Base-by-base conservation (phyloP, 257 asterid genomes). In the Penstemon eatonii region DNA sequence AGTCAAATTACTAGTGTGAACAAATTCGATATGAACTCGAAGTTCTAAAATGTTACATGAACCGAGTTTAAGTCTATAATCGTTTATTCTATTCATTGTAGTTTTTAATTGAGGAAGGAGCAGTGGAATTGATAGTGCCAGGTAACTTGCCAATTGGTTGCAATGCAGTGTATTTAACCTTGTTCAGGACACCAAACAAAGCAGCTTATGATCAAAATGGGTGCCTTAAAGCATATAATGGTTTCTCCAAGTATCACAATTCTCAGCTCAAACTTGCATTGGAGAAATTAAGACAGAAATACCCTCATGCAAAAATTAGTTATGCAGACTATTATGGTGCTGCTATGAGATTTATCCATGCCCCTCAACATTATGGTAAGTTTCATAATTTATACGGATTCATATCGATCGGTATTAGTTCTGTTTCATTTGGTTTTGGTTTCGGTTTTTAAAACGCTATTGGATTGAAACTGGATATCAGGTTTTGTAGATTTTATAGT, bases 101-200 rank as follows among this genome's bases (percentile, higher is more conserved):
- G 97, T 37, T 51, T 47, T 76, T 91, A 60, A 88, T 91, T 55
- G 89, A 86, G 64, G 96, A 83, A 81, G 97, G 96, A 52, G 97
- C 96, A 43, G 72, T 67, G 0, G 95, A 91, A 56, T 25, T 91
- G 42, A 52, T 88, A 3, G 95, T 91, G 60, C 86, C 96, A 0
- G 95, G 97, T 2, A 91, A 88, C 71, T 70, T 86, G 44, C 97
- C 97, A 5, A 70, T 91, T 12, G 97, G 97, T 2, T 91, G 97
- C 83, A 85, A 80, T 52, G 12, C 97, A 1, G 87, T 85, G 70
- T 88, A 86, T 71, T 79, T 88, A 13, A 91, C 97, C 0, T 19
- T 88, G 40, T 91, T 85, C 59, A 47, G 68, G 61, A 88, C 95
- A 60, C 67, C 73, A 1, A 66, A 88, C 5, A 68, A 44, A 70